Evolutionary conservation across 805 yeast species (phyloP).

Genomic region (Zygoascus bituminiphila): DNA sequence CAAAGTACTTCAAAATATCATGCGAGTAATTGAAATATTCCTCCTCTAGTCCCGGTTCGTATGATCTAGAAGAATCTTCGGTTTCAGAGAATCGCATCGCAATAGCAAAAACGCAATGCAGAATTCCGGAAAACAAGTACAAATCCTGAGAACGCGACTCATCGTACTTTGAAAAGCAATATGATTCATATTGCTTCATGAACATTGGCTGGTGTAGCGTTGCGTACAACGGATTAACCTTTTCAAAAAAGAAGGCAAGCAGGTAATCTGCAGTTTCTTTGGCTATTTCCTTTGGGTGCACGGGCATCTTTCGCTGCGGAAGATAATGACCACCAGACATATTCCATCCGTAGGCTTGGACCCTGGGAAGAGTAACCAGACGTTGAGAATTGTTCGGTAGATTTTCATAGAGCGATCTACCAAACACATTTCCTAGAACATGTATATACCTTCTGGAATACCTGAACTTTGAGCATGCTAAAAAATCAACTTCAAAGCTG

Average conservation of each 20-base stretch:
- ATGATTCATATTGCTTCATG: constrained; percentile 38
- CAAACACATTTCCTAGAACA: constrained; percentile 16
- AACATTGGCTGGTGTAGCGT: constrained; percentile 48
- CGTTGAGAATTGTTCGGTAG: constrained; percentile 15
- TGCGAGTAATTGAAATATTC: constrained; percentile 35
- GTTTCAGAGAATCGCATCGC: constrained; percentile 46
- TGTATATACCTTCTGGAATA: constrained; percentile 14
- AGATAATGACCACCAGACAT: constrained; percentile 51
- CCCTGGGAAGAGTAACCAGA: constrained; percentile 39
- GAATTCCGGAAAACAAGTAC: constrained; percentile 41
- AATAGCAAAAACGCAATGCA: constrained; percentile 41
- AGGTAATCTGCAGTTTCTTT: constrained; percentile 22
- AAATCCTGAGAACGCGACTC: constrained; percentile 19
- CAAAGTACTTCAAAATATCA: constrained; percentile 32
- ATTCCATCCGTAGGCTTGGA: constrained; percentile 61
- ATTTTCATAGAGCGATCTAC: constrained; percentile 9
- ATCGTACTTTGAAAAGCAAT: constrained; percentile 12
- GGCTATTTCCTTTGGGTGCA: neutral
- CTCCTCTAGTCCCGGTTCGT: constrained; percentile 32
- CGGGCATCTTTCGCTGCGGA: constrained; percentile 17
- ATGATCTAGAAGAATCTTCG: constrained; percentile 14
- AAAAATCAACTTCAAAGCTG: neutral
- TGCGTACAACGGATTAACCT: constrained; percentile 46
- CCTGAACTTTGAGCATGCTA: constrained; percentile 11
- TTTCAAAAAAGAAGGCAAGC: constrained; percentile 36